A percentile compares a stretch with the other conserved stretches of the same genome.
phyloP scores from a whole-genome alignment of 2,329 filamentous ascomycete genomes.

The Clarireedia hainanense region DNA sequence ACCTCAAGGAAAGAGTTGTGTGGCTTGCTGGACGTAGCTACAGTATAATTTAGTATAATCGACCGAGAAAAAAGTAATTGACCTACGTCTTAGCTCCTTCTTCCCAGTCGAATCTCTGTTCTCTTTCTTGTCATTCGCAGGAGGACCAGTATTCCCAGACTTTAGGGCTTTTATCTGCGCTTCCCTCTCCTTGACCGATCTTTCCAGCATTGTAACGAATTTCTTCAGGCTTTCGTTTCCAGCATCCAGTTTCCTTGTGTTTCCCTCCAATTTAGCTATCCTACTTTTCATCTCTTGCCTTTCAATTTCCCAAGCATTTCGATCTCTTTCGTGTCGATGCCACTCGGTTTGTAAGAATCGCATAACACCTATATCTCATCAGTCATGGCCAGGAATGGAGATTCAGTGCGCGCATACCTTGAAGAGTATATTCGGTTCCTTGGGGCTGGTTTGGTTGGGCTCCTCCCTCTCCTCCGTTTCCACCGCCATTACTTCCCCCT shows the following conservation, averaged over 20 bases:
- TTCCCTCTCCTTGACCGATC: conserved; percentile 76
- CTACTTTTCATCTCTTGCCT: conserved; percentile 98
- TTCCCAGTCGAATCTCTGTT: conserved; percentile 46
- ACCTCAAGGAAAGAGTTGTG: conserved; percentile 34
- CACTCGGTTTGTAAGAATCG: conserved; percentile 98
- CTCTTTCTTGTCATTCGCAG: conserved; percentile 35
- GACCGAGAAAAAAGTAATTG: conserved; percentile 1
- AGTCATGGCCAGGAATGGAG: background rate
- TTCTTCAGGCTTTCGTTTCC: conserved; percentile 84
- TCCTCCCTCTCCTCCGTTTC: conserved; percentile 18
- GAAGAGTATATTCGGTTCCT: conserved; percentile 65
- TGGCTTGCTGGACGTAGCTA: conserved; percentile 20
- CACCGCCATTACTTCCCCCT: conserved; percentile 19
- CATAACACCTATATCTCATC: conserved; percentile 81
- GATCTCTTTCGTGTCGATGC: conserved; percentile 95
- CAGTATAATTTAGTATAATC: background rate
- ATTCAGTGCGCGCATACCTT: conserved; percentile 41
- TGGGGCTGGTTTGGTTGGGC: conserved; percentile 38
- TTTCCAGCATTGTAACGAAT: conserved; percentile 84
- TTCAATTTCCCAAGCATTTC: conserved; percentile 98
- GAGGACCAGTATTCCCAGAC: conserved; percentile 34
- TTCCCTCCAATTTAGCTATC: conserved; percentile 89
- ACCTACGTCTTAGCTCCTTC: conserved; percentile 50
- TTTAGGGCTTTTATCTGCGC: conserved; percentile 54
- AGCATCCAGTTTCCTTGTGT: conserved; percentile 76